Conservation (phyloP, 345 rosid species). For the Aquilaria yunnanensis region DNA sequence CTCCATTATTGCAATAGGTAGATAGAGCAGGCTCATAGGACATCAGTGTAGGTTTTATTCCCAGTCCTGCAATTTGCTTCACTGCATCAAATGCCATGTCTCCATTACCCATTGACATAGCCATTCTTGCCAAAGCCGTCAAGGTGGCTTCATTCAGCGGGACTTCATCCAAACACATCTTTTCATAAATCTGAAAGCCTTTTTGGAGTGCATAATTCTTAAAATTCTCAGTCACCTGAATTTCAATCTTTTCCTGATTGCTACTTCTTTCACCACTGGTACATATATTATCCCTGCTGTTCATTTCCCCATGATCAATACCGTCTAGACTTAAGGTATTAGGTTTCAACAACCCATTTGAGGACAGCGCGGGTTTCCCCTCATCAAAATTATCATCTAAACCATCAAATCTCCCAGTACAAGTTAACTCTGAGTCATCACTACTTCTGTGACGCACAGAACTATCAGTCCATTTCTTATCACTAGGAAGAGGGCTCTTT, state of each 20-base stretch:
- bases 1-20: conserved; percentile 35
- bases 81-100: conserved; percentile 69
- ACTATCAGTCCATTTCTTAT: neutral
- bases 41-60: conserved; percentile 51
- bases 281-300: conserved; percentile 6
- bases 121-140: conserved; percentile 67
- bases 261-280: conserved; percentile 3
- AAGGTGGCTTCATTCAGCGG: conserved; percentile 55
- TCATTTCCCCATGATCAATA: neutral
- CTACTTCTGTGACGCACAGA: neutral
- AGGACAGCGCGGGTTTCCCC: conserved; percentile 12
- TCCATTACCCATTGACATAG: conserved; percentile 48
- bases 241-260: conserved; percentile 14
- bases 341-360: conserved; percentile 12
- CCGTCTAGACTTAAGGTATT: conserved; percentile 12
- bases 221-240: conserved; percentile 37
- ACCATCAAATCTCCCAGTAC: conserved; percentile 5
- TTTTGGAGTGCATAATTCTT: conserved; percentile 45
- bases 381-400: conserved; percentile 7
- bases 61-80: conserved; percentile 47
- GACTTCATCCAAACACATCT: conserved; percentile 38
- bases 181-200: conserved; percentile 52
- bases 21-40: conserved; percentile 64
- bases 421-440: conserved; percentile 11
- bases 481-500: conserved; percentile 7